These are phyloP conservation scores for Aspergillus asperescens DNA, from an alignment of 495 filamentous ascomycete species.

Conservation along the genomic window DNA sequence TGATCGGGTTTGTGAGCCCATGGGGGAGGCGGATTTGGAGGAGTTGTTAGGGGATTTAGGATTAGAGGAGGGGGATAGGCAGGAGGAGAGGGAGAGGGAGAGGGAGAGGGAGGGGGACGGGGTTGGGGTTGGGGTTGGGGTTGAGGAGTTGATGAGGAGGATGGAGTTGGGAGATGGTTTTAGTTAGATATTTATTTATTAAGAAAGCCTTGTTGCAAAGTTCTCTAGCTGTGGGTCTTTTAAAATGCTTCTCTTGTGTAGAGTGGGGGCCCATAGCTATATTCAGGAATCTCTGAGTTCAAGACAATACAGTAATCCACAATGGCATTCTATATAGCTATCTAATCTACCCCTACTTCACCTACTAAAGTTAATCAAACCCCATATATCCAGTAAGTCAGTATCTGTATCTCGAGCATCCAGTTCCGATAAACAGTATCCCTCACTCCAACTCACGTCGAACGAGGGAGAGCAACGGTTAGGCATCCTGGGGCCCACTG, in stretches of 20 bases:
- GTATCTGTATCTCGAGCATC: not conserved
- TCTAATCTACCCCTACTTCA: not conserved
- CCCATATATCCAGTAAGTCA: not conserved
- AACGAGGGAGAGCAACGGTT: constrained; percentile 25
- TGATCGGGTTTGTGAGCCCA: not conserved
- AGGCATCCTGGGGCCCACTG: constrained; percentile 7
- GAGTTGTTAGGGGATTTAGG: too few relatives aligned
- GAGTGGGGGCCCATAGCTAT: too few relatives aligned
- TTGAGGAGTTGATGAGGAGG: not conserved
- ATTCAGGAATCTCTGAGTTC: too few relatives aligned
- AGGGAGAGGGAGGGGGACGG: too few relatives aligned
- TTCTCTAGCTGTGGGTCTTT: too few relatives aligned
- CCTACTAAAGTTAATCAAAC: not conserved
- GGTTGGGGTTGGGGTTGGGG: not conserved
- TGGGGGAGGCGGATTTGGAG: too few relatives aligned
- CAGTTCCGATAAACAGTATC: constrained; percentile 4
- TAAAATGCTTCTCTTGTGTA: too few relatives aligned
- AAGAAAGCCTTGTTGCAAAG: too few relatives aligned
- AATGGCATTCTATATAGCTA: not conserved
- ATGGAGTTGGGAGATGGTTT: not conserved
- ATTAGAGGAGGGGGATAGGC: too few relatives aligned
- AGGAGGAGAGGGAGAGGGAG: too few relatives aligned
- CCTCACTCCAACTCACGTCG: constrained; percentile 4
- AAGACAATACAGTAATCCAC: not conserved
- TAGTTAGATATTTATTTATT: too few relatives aligned